Conservation (phyloP, 345 rosid species). For the Cardamine resedifolia region DNA sequence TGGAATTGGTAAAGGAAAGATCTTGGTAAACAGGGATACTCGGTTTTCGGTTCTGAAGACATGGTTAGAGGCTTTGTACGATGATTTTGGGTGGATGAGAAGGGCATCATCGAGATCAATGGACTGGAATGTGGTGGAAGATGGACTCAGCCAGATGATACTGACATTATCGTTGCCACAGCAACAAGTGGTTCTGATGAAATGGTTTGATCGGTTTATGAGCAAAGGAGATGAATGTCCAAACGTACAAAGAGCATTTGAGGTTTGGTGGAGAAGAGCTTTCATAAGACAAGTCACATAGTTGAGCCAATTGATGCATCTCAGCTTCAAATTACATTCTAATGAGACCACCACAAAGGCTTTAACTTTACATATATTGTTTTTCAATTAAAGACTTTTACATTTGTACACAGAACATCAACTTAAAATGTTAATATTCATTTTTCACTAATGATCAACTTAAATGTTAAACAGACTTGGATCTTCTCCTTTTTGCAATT, state of each 20-base stretch:
- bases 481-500: not conserved
- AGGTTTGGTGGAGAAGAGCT: constrained; percentile 87
- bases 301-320: constrained; percentile 45
- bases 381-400: not conserved
- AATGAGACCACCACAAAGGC: constrained; percentile 34
- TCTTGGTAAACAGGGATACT: constrained; percentile 58
- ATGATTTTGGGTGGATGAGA: constrained; percentile 81
- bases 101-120: constrained; percentile 55
- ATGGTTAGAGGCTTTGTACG: constrained; percentile 72
- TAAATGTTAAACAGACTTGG: too few species aligned
- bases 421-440: not conserved
- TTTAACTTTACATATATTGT: not conserved
- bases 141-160: constrained; percentile 68
- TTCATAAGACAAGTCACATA: constrained; percentile 48
- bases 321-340: constrained; percentile 56
- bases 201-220: constrained; percentile 70
- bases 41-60: constrained; percentile 58
- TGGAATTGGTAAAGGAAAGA: constrained; percentile 67
- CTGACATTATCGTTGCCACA: constrained; percentile 64
- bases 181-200: constrained; percentile 60
- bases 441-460: not conserved
- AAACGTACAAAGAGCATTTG: constrained; percentile 69
- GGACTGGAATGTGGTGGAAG: constrained; percentile 67
- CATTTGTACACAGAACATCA: not conserved
- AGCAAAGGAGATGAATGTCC: constrained; percentile 76